phyloP scores from a whole-genome alignment of 106 monocot genomes.

The Acorus calamus region DNA sequence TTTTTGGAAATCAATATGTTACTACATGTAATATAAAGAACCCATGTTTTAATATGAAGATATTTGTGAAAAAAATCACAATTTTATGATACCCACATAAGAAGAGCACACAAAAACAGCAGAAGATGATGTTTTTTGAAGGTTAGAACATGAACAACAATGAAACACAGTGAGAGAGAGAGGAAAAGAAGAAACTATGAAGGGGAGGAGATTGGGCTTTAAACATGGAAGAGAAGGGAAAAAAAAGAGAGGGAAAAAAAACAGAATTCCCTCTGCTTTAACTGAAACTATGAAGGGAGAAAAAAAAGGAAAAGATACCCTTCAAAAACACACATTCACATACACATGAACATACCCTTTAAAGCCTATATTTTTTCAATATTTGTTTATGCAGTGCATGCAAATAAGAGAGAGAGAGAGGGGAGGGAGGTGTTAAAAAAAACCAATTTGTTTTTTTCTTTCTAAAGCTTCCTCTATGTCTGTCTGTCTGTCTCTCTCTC shows the following conservation, averaged over 20 bases:
- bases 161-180: neutral
- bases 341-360: neutral
- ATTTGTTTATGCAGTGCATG: neutral
- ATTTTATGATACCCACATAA: too few relatives aligned
- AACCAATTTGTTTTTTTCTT: conserved; percentile 1
- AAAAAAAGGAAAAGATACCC: conserved; percentile 37
- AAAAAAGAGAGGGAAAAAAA: conserved; percentile 19
- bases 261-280: conserved; percentile 32
- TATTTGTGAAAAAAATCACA: too few relatives aligned
- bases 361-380: conserved; percentile 15
- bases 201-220: conserved; percentile 7
- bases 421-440: neutral
- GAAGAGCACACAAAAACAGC: too few relatives aligned
- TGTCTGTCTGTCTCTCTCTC: too few relatives aligned
- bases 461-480: too few relatives aligned
- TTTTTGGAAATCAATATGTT: too few relatives aligned
- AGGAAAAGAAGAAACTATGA: neutral
- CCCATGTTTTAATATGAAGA: too few relatives aligned
- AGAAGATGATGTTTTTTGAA: too few relatives aligned
- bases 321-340: conserved; percentile 5
- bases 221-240: conserved; percentile 9
- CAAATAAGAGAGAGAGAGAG: neutral
- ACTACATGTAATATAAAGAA: too few relatives aligned
- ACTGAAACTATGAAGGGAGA: conserved; percentile 27
- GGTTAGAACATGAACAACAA: too few relatives aligned